Conservation (phyloP, 257 asterid species). For the Agastache rugosa region DNA sequence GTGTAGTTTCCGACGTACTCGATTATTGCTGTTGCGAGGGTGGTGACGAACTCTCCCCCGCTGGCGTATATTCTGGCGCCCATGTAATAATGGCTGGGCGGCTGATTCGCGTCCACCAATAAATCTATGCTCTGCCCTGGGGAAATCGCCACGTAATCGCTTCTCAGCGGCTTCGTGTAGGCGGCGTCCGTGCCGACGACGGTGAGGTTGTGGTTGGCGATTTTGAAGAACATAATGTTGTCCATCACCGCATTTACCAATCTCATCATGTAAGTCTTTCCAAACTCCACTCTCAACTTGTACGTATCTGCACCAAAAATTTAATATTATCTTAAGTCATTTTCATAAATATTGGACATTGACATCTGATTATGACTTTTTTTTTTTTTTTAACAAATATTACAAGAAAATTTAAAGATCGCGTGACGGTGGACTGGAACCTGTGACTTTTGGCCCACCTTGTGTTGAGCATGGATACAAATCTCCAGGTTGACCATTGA, state of each 20-base stretch:
- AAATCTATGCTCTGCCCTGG: neutral
- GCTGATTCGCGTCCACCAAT: no score
- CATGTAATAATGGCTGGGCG: no score
- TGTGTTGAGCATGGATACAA: neutral
- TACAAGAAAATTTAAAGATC: no score
- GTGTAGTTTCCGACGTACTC: neutral
- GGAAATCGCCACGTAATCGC: neutral
- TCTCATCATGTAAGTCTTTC: conserved; percentile 9
- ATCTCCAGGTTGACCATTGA: neutral
- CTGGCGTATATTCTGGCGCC: neutral
- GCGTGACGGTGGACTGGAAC: no score
- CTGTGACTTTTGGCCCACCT: no score
- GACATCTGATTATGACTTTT: no score
- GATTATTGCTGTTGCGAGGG: neutral
- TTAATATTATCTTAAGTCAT: no score
- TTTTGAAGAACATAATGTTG: conserved; percentile 14
- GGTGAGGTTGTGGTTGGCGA: conserved; percentile 28
- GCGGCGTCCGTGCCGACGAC: conserved; percentile 26
- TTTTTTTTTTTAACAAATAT: no score
- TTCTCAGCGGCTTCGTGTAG: neutral
- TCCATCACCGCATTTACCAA: conserved; percentile 23
- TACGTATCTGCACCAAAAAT: conserved; percentile 29
- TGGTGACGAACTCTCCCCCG: neutral
- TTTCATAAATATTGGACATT: no score
- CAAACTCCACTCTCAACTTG: neutral